Evolutionary conservation across 768 basidiomycete genomes (phyloP).

Genomic region (Auricularia cornea): DNA sequence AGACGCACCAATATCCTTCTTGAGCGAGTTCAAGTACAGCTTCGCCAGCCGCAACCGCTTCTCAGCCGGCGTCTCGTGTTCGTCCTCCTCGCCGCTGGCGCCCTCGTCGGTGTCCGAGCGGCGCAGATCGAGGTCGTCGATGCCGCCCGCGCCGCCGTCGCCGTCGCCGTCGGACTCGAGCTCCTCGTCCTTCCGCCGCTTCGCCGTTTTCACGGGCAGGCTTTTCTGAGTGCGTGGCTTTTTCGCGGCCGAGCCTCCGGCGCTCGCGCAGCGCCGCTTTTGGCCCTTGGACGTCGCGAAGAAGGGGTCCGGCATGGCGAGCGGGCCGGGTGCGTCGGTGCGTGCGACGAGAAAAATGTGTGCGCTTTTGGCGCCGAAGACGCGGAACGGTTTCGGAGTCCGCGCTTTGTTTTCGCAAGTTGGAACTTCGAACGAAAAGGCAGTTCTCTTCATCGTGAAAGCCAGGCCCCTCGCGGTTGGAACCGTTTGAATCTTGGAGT

Average conservation of each 20-base stretch:
- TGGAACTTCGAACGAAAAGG: too few relatives aligned
- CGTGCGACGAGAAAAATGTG: neutral
- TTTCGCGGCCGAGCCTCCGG: constrained; percentile 12
- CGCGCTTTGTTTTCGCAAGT: too few relatives aligned
- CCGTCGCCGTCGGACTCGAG: constrained; percentile 52
- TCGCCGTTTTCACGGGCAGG: constrained; percentile 8
- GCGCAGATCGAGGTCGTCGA: constrained; percentile 73
- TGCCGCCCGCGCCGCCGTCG: constrained; percentile 24
- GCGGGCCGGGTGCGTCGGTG: neutral
- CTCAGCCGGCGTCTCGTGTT: constrained; percentile 84
- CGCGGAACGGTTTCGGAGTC: neutral
- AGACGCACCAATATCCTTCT: constrained; percentile 57
- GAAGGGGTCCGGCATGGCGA: constrained; percentile 75
- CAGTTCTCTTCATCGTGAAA: too few relatives aligned
- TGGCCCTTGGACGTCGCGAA: constrained; percentile 54
- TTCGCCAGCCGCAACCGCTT: constrained; percentile 88
- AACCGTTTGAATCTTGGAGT: too few relatives aligned
- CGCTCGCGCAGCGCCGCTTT: constrained; percentile 51
- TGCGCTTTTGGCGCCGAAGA: neutral
- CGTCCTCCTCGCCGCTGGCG: constrained; percentile 74
- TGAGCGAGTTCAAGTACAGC: constrained; percentile 79
- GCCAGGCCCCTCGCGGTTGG: too few relatives aligned
- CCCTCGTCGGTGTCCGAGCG: constrained; percentile 44
- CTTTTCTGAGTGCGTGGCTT: constrained; percentile 25
- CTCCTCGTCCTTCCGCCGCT: constrained; percentile 45